Evolutionary conservation across 768 basidiomycete genomes (phyloP).

Genomic region (Panellus pusillus): DNA sequence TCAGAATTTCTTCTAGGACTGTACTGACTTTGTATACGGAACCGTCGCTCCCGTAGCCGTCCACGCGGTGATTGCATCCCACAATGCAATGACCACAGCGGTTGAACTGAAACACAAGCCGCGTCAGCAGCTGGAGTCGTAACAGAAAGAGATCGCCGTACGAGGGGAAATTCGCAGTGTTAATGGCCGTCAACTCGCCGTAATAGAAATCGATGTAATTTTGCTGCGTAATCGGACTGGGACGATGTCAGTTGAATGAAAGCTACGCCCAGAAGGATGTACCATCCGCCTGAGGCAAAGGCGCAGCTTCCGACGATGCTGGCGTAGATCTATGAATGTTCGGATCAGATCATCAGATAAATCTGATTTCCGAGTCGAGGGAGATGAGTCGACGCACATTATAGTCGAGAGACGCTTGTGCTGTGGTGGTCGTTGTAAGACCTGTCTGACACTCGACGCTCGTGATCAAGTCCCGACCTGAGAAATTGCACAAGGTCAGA

Average conservation of each 20-base stretch:
- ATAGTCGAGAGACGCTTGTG: constrained; percentile 12
- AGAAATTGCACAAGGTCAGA: neutral
- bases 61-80: constrained; percentile 11
- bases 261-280: neutral
- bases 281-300: constrained; percentile 17
- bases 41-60: constrained; percentile 13
- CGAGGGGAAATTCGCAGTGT: constrained; percentile 12
- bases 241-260: too few species aligned
- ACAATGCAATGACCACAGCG: constrained; percentile 6
- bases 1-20: too few species aligned
- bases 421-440: constrained; percentile 1
- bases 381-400: neutral
- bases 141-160: neutral
- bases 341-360: neutral
- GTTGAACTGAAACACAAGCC: neutral
- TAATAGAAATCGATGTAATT: constrained; percentile 25
- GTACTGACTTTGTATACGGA: constrained; percentile 11
- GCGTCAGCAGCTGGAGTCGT: neutral
- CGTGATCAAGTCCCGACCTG: constrained; percentile 19
- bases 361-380: neutral
- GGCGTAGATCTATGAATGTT: constrained; percentile 16
- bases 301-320: constrained; percentile 24
- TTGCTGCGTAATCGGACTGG: constrained; percentile 23
- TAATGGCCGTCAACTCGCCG: constrained; percentile 8
- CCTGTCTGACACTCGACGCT: constrained; percentile 21